Base-by-base conservation (phyloP, 1,284 basidiomycete genomes). In the Cryptococcus sp. region DNA sequence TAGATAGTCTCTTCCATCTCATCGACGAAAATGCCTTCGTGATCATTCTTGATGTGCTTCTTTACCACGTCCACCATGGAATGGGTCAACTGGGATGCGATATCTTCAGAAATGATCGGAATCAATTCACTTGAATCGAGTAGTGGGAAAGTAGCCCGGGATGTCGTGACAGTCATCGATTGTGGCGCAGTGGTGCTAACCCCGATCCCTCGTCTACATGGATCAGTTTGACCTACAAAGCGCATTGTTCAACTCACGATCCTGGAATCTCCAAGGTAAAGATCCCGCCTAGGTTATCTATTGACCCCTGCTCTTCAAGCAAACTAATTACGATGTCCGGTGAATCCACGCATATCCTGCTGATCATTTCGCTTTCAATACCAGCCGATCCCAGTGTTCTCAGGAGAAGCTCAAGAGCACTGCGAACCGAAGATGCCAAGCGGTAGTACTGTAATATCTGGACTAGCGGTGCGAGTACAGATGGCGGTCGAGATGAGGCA, bases 1-100 rank as follows among this genome's bases (percentile, higher is more conserved):
- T 60, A 50, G 15, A 70, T 56, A 10, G 49, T 44, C 2, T 58
- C 57, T 53, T 72, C 68, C 11, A 72, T 56, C 50, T 69, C 64
- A 51, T 70, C 68, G 13, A 62, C 58, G 57, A 66, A 69, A 10
- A 66, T 45, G 11, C 13, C 23, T 42, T 11, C 43, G 11, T 36
- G 45, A 37, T 14, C 48, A 52, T 11, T 50, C 49, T 4, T 49
- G 11, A 15, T 31, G 43, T 13, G 33, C 55, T 15, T 50, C 37
- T 35, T 42, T 49, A 46, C 30, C 30, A 61, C 32, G 2, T 47
- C 23, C 2, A 50, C 31, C n/a, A 51, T 43, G 4, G 58, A 43
- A 10, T 38, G 43, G 2, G 35, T n/a, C 7, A 67, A 58, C 53
- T 65, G 63, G 4, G 44, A 6, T 7, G 44, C 35, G 13, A 65